Percentiles rank a stretch among this genome's conserved stretches.
These are phyloP conservation scores for Aspergillus sp. DNA, from an alignment of 2,329 filamentous ascomycete species.

Conservation along the genomic window DNA sequence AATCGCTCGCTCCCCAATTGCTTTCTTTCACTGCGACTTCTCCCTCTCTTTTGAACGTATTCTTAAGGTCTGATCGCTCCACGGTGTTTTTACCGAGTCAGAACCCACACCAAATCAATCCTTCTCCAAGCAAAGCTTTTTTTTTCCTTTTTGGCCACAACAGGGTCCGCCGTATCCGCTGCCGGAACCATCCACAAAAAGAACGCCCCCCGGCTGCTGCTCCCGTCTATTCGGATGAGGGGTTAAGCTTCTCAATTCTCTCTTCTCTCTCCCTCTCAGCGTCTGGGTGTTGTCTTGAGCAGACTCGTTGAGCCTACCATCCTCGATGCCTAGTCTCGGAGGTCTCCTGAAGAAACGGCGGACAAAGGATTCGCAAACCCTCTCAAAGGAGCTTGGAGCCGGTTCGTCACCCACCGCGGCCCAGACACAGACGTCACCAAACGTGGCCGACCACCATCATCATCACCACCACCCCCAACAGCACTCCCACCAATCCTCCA, in stretches of 20 bases:
- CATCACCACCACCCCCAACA: constrained; percentile 29
- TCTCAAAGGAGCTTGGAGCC: constrained; percentile 60
- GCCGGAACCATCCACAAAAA: constrained; percentile 1
- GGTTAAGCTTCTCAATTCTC: not conserved
- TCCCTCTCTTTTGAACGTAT: not conserved
- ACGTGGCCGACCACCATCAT: constrained; percentile 24
- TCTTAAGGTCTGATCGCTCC: not conserved
- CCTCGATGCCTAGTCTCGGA: constrained; percentile 84
- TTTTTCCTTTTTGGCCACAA: not conserved
- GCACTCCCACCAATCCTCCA: constrained; percentile 25
- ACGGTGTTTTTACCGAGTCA: not conserved
- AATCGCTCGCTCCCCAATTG: not conserved
- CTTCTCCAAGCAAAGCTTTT: not conserved
- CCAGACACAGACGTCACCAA: constrained; percentile 62
- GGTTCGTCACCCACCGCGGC: constrained; percentile 63
- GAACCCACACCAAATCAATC: not conserved
- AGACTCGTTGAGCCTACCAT: constrained; percentile 17
- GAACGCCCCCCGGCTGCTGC: not conserved
- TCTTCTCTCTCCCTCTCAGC: constrained; percentile 20
- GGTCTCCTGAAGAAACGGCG: constrained; percentile 94
- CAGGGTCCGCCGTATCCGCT: not conserved
- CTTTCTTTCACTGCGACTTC: not conserved
- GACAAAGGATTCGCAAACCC: constrained; percentile 75
- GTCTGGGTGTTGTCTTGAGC: constrained; percentile 13
- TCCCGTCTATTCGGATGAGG: not conserved